Evolutionary conservation across 1,139 yeast genomes (phyloP), one percentile per base, ranked within the genome.

Genomic region (Saccharomyces hybrid): DNA sequence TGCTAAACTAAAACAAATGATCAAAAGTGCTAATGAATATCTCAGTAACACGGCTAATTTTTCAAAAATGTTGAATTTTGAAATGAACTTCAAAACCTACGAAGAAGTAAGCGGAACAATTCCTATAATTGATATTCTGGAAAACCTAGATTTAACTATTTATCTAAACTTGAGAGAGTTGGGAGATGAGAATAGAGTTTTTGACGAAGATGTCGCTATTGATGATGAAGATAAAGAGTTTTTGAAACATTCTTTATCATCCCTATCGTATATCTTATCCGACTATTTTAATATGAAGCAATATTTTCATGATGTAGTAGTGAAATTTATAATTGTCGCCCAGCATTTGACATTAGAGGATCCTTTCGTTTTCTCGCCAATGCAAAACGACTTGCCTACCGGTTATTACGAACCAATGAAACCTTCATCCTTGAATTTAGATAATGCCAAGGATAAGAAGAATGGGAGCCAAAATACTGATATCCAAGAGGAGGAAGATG

Each of bases 261-360:
- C 63, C 2, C 56, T 60, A 7, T 58, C 64, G 11, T 38, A 58
- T 13, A 75, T 84, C 25, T 78, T 88, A 11, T 75, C 83, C 38
- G 95, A 88, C 52, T 88, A 87, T 66, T 80, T 84, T 64, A 85
- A 84, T 57, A 73, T 79, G 51, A 89, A 88, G 63, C 96, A 88
- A 66, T 76, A 79, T 26, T 69, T 87, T 44, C 91, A 88, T 68
- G 83, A 86, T 59, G 70, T 78, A 4, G 74, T 85, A 47, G 74
- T 82, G 9, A 78, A 78, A 26, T 74, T 88, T 16, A 75, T 86
- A 30, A 78, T 86, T 77, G 80, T 84, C 27, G 77, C 88, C 0
- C 95, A 87, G 63, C 77, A 83, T 5, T 71, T 86, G 16, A 84
- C 95, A 0, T 73, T 86, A n/a, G 80, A 78, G 28, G 93, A 86